Base-by-base conservation (phyloP, 345 rosid species). In the Aquilaria sinensis region DNA sequence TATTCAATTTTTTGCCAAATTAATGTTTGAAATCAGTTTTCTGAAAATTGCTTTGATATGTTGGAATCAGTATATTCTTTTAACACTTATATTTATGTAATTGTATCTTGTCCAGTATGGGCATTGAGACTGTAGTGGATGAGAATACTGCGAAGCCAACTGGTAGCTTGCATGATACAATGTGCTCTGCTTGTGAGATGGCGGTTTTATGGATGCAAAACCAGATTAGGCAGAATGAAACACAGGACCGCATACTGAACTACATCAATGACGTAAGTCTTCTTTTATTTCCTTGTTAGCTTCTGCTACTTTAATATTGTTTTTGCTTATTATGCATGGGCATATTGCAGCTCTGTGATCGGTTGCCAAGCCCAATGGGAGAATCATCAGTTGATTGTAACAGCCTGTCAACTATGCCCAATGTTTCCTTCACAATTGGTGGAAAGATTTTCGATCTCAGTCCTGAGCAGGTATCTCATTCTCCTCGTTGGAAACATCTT, bases 341-440 rank as follows among this genome's bases (percentile, higher is more conserved):
- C 52, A 23, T 37, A 53, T 53, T 75, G 58, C 74, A 84, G 90
- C 80, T 87, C 23, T 87, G 95, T 64, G 85, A 79, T 43, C 78
- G 83, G 4, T 49, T 87, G 69, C 90, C 95, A 8, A 85, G 88
- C 71, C 90, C 88, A 12, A 81, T 79, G 86, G 95, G 95, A 53
- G 82, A 87, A 74, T 87, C 88, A 6, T 72, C 71, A 6, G 88
- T 87, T 49, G 95, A 85, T 51, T 87, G 90, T 64, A 67, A 58
- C 33, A 68, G 75, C 56, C 53, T 84, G 66, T 72, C 83, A 23
- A 54, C 88, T 51, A 60, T 84, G 94, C 94, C 94, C 47, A 72
- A 62, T 48, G 80, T 87, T 53, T 79, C 94, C 49, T 84, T 82
- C 37, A 80, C 85, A 14, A 84, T 82, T 49, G 90, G 85, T 53